Evolutionary conservation across 257 asterid genomes (phyloP).

Genomic region (Echium plantagineum): DNA sequence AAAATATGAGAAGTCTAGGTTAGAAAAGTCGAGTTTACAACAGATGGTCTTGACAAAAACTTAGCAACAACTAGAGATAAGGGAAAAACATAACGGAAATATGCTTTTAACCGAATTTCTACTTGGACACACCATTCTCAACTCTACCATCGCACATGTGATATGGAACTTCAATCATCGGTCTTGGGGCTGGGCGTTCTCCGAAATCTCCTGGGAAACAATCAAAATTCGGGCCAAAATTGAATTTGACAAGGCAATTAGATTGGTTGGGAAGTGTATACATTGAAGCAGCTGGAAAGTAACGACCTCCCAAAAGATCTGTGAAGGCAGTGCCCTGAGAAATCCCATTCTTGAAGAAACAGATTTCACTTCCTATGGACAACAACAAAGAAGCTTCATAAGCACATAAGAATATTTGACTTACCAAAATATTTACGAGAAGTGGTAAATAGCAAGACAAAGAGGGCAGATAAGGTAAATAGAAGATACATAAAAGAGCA

Average conservation of each 20-base stretch:
- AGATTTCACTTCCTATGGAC: constrained; percentile 83
- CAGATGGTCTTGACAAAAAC: constrained; percentile 4
- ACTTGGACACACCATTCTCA: constrained; percentile 77
- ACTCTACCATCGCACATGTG: constrained; percentile 61
- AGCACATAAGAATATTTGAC: not conserved
- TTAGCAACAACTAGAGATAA: constrained; percentile 8
- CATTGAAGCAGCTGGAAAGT: constrained; percentile 96
- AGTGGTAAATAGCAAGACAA: not conserved
- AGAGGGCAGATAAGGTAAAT: not conserved
- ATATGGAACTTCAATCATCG: constrained; percentile 93
- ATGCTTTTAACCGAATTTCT: constrained; percentile 29
- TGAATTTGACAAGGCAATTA: constrained; percentile 77
- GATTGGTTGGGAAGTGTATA: constrained; percentile 94
- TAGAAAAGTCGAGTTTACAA: too few species aligned
- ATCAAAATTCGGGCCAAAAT: constrained; percentile 94
- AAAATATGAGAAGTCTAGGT: too few species aligned
- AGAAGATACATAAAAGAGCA: not conserved
- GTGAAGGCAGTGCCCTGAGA: constrained; percentile 85
- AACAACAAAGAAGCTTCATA: not conserved
- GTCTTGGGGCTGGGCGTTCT: constrained; percentile 54
- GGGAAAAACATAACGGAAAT: constrained; percentile 6
- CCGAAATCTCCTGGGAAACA: constrained; percentile 70
- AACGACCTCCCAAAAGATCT: constrained; percentile 81
- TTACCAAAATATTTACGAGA: not conserved
- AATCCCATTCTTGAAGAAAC: constrained; percentile 78